Evolutionary conservation across 257 asterid species (phyloP).

Genomic region (Nyctanthes arbortristis): DNA sequence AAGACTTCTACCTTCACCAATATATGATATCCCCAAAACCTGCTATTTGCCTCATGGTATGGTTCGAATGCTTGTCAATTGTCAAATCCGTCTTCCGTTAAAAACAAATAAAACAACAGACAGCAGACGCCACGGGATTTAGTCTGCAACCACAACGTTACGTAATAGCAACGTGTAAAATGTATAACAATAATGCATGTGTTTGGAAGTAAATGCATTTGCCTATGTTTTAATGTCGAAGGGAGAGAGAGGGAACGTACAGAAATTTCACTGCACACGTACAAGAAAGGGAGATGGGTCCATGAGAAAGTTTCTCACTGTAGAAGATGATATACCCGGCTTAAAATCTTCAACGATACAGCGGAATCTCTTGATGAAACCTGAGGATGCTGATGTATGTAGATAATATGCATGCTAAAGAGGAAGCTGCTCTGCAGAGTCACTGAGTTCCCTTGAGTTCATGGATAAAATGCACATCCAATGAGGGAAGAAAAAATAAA

Average conservation of each 20-base stretch:
- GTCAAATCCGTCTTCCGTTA: not conserved
- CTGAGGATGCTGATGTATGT: too few relatives aligned
- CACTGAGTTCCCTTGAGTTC: slow-evolving; percentile 54
- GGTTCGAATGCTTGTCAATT: too few relatives aligned
- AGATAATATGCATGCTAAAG: too few relatives aligned
- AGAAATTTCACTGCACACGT: not conserved
- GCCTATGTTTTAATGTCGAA: not conserved
- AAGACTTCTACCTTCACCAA: too few relatives aligned
- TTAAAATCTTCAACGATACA: not conserved
- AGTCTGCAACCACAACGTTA: not conserved
- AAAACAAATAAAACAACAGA: not conserved
- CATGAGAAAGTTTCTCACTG: not conserved
- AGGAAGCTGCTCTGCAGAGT: slow-evolving; percentile 47
- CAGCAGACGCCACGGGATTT: too few relatives aligned
- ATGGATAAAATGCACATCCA: slow-evolving; percentile 72
- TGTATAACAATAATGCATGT: not conserved
- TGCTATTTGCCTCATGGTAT: too few relatives aligned
- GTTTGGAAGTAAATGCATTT: not conserved
- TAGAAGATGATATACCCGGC: not conserved
- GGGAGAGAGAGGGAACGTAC: not conserved
- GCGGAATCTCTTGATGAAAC: not conserved
- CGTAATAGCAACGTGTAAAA: not conserved
- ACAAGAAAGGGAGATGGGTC: not conserved
- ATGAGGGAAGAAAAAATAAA: slow-evolving; percentile 77
- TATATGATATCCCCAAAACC: too few relatives aligned